Percentiles rank a stretch among this genome's conserved stretches.
These are phyloP conservation scores for Stagonosporopsis tanaceti DNA, from an alignment of 2,329 filamentous ascomycete genomes.

Conservation along the genomic window DNA sequence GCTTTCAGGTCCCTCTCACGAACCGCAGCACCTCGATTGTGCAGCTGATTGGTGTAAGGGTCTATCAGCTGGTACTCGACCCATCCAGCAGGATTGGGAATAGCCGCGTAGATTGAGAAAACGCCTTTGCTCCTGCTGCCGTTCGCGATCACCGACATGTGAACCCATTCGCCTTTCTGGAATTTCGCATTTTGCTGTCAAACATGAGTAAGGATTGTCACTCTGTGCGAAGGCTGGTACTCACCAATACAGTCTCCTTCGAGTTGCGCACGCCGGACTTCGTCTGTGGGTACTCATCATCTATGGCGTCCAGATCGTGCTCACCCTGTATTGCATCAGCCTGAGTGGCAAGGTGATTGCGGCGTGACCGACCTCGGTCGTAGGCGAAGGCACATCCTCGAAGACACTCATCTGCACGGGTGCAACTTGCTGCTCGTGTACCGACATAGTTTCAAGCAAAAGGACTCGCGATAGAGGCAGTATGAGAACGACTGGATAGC, in stretches of 20 bases:
- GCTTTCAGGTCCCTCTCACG: conserved; percentile 39
- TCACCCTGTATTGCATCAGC: conserved; percentile 38
- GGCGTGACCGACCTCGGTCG: conserved; percentile 28
- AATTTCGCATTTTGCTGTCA: conserved; percentile 35
- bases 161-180: conserved; percentile 33
- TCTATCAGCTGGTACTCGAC: conserved; percentile 42
- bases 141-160: conserved; percentile 34
- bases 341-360: conserved; percentile 24
- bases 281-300: conserved; percentile 26
- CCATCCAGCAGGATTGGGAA: conserved; percentile 26
- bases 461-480: neutral
- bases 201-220: neutral
- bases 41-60: conserved; percentile 16
- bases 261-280: conserved; percentile 34
- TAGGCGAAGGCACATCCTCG: conserved; percentile 29
- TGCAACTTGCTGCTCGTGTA: neutral
- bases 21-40: conserved; percentile 37
- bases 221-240: neutral
- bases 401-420: conserved; percentile 32
- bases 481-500: conserved; percentile 16
- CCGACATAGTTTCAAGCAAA: neutral
- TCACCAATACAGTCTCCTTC: neutral
- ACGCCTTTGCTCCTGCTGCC: conserved; percentile 32
- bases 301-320: conserved; percentile 16
- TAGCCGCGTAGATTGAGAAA: conserved; percentile 28